Base-by-base conservation (phyloP, 805 yeast species). In the Spathaspora passalidarum region DNA sequence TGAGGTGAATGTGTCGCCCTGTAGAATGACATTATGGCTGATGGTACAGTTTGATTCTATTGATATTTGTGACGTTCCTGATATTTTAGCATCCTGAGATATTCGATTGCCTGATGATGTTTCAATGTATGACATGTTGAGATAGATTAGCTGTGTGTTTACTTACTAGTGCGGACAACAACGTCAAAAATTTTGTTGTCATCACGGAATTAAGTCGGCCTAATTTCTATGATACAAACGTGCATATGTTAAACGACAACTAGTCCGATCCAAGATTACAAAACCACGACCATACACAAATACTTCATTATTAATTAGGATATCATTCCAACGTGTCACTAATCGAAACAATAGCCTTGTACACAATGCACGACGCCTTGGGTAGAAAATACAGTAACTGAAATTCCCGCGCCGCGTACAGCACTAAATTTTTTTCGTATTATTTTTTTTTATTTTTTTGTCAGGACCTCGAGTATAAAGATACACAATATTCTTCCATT, bases 51-150 rank as follows among this genome's bases (percentile, higher is more conserved):
- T 64, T 0, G 82, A 83, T 11, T 67, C 65, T 17, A 81, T 69
- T 23, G 68, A 56, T 13, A 81, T 77, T 19, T 62, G 59, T 7
- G 68, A 60, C 0, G 80, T 60, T 2, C 78, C 79, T 2, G 56
- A 56, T 38, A 80, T 69, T n/a, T 46, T 38, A 2, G 83, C 77
- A 2, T 55, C 48, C 43, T 62, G 65, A 38, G 80, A 72, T 25
- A 81, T 75, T 32, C 80, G 61, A 53, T 76, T 79, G 1, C 82
- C 81, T 2, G 76, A 66, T 2, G 68, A 54, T 0, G 85, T 80
- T 48, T 78, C 81, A 8, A 29, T 29, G 14, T 10, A 29, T 3
- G 34, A 29, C 34, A 29, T 29, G 34, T n/a, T n/a, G n/a, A n/a
- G 14, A 22, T 22, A 22, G 9, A 29, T 29, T 29, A n/a, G n/a